These are phyloP conservation scores for Schizonepeta tenuifolia DNA, from an alignment of 257 asterid species.

Conservation along the genomic window DNA sequence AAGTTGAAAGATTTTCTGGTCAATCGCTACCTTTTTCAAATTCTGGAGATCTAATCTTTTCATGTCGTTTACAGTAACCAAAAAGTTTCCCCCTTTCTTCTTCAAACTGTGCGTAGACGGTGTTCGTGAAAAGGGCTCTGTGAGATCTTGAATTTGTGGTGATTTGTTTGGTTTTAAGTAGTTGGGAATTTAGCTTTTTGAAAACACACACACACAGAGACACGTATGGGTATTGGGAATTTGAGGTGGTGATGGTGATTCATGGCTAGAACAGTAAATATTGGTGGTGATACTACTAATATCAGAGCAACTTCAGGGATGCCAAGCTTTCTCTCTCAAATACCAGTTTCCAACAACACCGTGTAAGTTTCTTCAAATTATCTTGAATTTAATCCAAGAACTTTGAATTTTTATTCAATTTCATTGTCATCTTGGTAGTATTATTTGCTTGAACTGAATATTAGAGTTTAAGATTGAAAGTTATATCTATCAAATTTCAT, in stretches of 20 bases:
- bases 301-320: conserved; percentile 56
- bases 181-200: conserved; percentile 25
- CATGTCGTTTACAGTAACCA: conserved; percentile 5
- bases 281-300: conserved; percentile 56
- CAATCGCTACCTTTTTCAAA: neutral
- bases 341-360: conserved; percentile 56
- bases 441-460: neutral
- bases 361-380: conserved; percentile 47
- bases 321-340: conserved; percentile 82
- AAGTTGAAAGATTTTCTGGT: conserved; percentile 28
- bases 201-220: neutral
- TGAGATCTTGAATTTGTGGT: conserved; percentile 23
- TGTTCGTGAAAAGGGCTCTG: conserved; percentile 43
- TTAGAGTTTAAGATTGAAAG: neutral
- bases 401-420: neutral
- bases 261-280: conserved; percentile 46
- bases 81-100: conserved; percentile 12
- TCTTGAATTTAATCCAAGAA: conserved; percentile 29
- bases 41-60: conserved; percentile 32
- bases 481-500: neutral
- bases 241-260: conserved; percentile 46
- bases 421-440: neutral
- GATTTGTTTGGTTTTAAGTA: conserved; percentile 16
- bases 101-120: conserved; percentile 22
- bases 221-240: conserved; percentile 15